Evolutionary conservation across 148 eudicot species (phyloP), one percentile per base, ranked within the genome.

Genomic region (Limonium bicolor): DNA sequence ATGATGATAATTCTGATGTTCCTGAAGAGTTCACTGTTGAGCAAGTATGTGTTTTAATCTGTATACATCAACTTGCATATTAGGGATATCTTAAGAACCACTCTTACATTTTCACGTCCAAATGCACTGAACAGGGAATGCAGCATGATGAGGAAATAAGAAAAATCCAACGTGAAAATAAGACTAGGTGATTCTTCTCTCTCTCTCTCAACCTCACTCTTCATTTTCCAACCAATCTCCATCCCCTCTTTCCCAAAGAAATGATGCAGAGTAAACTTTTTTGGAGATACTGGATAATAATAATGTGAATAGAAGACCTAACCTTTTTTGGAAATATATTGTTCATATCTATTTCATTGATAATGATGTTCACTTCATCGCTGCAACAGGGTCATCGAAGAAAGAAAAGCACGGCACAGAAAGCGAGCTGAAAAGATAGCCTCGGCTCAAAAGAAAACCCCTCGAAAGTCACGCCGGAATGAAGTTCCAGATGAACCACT

Each of bases 11-110:
- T 20, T 70, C 75, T 15, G 96, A 75, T 28, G 94, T 79, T 54
- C 96, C 96, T 2, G 96, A 82, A 40, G 94, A 82, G 53, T 70
- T 78, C 55, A 72, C 88, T 3, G 16, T 65, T 29, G 63, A 73
- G 36, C 79, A 86, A 84, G 96, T 14, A 24, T 43, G 18, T 14
- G 11, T 2, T 43, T 26, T 10, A 2, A 6, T 14, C 27, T 10
- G 12, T 11, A 25, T 2, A 21, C 24, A 12, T 12, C 24, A 20
- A 2, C 1, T 10, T 2, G 19, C 14, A n/a, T 21, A 4, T 41
- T 24, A 13, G 45, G 27, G 48, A 25, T 43, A 23, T 18, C 18
- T 43, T 18, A 43, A 24, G 24, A 9, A 3, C 5, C 13, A 0
- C 8, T 43, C 2, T n/a, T 43, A n/a, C n/a, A n/a, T n/a, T n/a